Base-by-base conservation (phyloP, 768 basidiomycete species). In the Lactarius pseudohatsudake region DNA sequence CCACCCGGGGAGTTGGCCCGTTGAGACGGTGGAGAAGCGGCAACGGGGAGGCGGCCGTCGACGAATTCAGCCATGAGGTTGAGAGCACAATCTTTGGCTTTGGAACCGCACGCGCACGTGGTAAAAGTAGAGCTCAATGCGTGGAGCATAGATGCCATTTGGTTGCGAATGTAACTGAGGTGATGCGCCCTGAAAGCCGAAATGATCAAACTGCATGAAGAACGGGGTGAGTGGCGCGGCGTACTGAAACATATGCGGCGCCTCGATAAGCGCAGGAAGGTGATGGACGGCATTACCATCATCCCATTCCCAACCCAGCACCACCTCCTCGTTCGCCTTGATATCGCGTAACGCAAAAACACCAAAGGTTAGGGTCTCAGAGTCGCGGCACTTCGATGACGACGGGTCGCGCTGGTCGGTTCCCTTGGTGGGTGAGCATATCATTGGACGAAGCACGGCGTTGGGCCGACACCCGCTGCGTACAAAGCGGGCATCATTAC, bases 281-380 rank as follows among this genome's bases (percentile, higher is more conserved):
- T 81, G 79, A 76, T 96, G 95, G 0, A 96, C 85, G 0, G 89
- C 87, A 73, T 93, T 91, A 2, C 86, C 87, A 72, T 98, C 96
- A 71, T 98, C 95, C 96, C 96, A 98, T 74, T 97, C 94, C 94
- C 96, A 98, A 0, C 90, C 91, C 0, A 98, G 77, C 0, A 95
- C 86, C 22, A 98, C 84, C 77, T 98, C 96, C 69, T 95, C 94
- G 57, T 89, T 82, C 40, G 85, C 85, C 62, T 83, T 84, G 69
- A 98, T 81, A 67, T 92, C 90, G 13, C 86, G 77, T 20, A 88
- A 76, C 1, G 95, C 91, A 69, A 94, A 96, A 0, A 97, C 79
- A 0, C 87, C 94, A 73, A 97, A 96, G 0, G 82, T 78, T 1
- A 95, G 76, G 2, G 79, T 76, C 15, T 79, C 77, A 9, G 70